Percentiles rank a stretch among this genome's conserved stretches.
phyloP scores from a whole-genome alignment of 306 rosid species.

The Casuarina cunninghamiana region DNA sequence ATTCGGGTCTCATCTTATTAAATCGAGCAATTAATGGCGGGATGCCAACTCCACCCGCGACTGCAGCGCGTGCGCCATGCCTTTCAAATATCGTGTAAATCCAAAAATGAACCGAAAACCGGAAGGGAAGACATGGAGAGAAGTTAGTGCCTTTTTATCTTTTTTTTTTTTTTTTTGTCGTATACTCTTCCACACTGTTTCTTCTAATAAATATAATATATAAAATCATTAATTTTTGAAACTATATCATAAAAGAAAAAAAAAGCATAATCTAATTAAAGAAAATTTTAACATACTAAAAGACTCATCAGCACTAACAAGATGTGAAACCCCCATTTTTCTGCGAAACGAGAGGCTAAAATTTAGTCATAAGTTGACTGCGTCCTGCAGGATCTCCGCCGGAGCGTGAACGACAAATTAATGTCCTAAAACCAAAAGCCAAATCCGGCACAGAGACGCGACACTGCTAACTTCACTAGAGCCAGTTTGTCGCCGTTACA shows the following conservation, averaged over 20 bases:
- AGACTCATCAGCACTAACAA: too few relatives aligned
- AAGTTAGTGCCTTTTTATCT: too few relatives aligned
- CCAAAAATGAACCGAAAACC: not conserved
- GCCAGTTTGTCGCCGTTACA: constrained; percentile 5
- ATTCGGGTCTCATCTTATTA: not conserved
- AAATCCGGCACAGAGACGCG: not conserved
- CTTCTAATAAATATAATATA: too few relatives aligned
- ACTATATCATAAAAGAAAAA: too few relatives aligned
- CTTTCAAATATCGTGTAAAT: not conserved
- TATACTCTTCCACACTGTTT: too few relatives aligned
- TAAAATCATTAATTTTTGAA: too few relatives aligned
- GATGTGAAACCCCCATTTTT: too few relatives aligned
- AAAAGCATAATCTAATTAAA: too few relatives aligned
- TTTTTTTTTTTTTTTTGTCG: too few relatives aligned
- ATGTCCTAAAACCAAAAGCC: not conserved
- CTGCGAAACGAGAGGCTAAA: not conserved
- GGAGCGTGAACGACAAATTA: not conserved
- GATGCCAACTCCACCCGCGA: constrained; percentile 1
- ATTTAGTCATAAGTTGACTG: not conserved
- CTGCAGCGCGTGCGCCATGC: not conserved
- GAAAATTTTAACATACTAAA: too few relatives aligned
- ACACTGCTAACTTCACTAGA: not conserved
- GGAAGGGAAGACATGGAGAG: too few relatives aligned
- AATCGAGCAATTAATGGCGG: not conserved
- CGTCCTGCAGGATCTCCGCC: not conserved